These are phyloP conservation scores for Schizophyllum amplum DNA, from an alignment of 1,284 basidiomycete genomes.

Conservation along the genomic window DNA sequence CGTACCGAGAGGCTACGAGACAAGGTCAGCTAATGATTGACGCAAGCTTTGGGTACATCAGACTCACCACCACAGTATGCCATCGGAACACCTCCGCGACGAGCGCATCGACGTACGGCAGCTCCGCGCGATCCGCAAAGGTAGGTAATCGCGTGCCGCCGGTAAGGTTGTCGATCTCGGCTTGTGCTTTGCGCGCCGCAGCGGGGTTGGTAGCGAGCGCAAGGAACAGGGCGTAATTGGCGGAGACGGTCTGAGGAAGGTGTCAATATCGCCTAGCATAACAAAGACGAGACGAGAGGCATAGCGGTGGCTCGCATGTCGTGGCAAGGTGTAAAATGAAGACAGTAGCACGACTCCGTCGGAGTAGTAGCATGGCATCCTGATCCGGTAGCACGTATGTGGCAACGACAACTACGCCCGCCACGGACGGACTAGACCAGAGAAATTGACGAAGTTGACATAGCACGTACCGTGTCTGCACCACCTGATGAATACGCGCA, in stretches of 20 bases:
- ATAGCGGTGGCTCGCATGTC: no score
- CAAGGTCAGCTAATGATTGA: background rate
- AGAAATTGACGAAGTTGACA: constrained; percentile 7
- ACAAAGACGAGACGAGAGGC: no score
- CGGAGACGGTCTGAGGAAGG: constrained; percentile 37
- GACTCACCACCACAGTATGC: constrained; percentile 33
- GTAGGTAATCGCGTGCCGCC: constrained; percentile 53
- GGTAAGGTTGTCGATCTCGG: constrained; percentile 55
- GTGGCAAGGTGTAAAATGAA: no score
- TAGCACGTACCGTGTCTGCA: constrained; percentile 43
- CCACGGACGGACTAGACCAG: constrained; percentile 1
- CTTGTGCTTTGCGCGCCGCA: constrained; percentile 44
- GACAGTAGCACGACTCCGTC: no score
- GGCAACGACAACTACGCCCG: no score
- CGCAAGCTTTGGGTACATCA: background rate
- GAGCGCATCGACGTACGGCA: constrained; percentile 56
- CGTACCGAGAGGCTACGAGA: background rate
- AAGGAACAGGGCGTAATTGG: constrained; percentile 43
- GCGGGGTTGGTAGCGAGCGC: constrained; percentile 46
- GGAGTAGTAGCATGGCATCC: no score
- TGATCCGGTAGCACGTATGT: no score
- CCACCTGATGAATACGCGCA: constrained; percentile 25
- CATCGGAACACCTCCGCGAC: constrained; percentile 58
- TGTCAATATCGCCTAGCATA: background rate
- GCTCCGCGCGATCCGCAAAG: constrained; percentile 45